phyloP scores from a whole-genome alignment of 768 basidiomycete species.

The Termitomyces sp. region DNA sequence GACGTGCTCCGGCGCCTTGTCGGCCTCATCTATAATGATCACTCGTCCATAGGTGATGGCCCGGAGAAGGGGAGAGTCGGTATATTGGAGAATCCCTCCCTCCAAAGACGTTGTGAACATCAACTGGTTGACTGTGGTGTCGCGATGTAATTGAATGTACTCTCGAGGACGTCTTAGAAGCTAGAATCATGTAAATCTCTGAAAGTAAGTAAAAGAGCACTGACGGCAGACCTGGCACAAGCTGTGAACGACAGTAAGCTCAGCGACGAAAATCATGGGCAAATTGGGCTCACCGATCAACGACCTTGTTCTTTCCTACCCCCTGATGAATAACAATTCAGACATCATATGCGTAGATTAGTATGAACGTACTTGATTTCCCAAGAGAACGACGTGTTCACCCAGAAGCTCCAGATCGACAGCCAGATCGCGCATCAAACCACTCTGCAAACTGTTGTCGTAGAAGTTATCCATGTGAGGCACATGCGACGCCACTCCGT shows the following conservation, averaged over 20 bases:
- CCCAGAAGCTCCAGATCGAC: constrained; percentile 56
- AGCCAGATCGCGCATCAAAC: constrained; percentile 60
- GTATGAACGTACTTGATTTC: constrained; percentile 49
- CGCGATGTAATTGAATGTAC: constrained; percentile 66
- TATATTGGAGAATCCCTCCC: constrained; percentile 52
- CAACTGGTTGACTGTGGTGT: constrained; percentile 66
- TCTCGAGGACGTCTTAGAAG: constrained; percentile 58
- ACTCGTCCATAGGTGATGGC: constrained; percentile 56
- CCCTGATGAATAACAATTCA: constrained; percentile 30
- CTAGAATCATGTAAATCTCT: constrained; percentile 20
- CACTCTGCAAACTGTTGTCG: constrained; percentile 64
- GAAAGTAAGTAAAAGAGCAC: not conserved
- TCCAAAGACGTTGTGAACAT: constrained; percentile 65
- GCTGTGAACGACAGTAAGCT: constrained; percentile 20
- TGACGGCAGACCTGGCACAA: constrained; percentile 45
- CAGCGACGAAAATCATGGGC: not conserved
- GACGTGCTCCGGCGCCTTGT: constrained; percentile 71
- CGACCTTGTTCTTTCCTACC: constrained; percentile 68
- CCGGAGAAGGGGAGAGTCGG: constrained; percentile 61
- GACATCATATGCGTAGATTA: no score
- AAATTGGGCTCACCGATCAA: constrained; percentile 43
- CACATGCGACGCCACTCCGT: constrained; percentile 52
- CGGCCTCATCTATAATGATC: constrained; percentile 70
- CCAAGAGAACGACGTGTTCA: constrained; percentile 61
- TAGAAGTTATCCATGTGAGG: constrained; percentile 71